Percentiles rank a stretch among this genome's conserved stretches.
Evolutionary conservation across 176 grass and related monocot species (phyloP).

Genomic region (Oryza officinalis): DNA sequence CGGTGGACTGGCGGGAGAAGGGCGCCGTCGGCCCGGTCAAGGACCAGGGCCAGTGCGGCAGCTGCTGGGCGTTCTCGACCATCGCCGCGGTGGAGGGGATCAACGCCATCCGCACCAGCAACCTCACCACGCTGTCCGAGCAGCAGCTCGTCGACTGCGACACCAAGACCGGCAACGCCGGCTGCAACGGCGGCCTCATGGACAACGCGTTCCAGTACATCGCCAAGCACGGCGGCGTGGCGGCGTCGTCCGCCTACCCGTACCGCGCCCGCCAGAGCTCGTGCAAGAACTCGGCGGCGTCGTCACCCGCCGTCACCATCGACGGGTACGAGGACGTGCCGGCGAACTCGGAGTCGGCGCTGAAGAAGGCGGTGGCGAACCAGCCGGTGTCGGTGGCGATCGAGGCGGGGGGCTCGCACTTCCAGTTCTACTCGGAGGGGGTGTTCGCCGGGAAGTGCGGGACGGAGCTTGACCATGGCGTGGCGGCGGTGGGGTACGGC

Average conservation of each 20-base stretch:
- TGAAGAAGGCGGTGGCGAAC: conserved; percentile 51
- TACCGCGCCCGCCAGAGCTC: conserved; percentile 32
- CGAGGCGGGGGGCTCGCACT: conserved; percentile 52
- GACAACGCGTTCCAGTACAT: conserved; percentile 72
- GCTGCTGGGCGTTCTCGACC: conserved; percentile 77
- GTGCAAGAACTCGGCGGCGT: conserved; percentile 19
- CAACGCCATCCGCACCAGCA: conserved; percentile 58
- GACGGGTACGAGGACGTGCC: conserved; percentile 58
- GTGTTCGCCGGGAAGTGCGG: conserved; percentile 53
- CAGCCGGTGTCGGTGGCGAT: conserved; percentile 66
- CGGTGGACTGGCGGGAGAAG: conserved; percentile 71
- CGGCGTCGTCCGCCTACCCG: conserved; percentile 42
- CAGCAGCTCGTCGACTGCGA: conserved; percentile 81
- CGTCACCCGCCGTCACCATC: conserved; percentile 15
- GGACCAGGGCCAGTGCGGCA: conserved; percentile 84
- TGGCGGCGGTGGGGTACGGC: conserved; percentile 52
- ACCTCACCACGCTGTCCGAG: conserved; percentile 59
- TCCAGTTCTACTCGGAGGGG: conserved; percentile 66
- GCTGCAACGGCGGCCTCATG: conserved; percentile 70
- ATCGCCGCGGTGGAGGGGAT: conserved; percentile 66
- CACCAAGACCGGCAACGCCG: conserved; percentile 41
- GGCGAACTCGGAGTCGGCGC: conserved; percentile 47
- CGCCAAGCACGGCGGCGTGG: conserved; percentile 49
- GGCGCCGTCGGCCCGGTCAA: conserved; percentile 66
- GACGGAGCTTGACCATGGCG: conserved; percentile 55